Percentiles rank a stretch among this genome's conserved stretches.
These are phyloP conservation scores for Boletus rex-veris DNA, from an alignment of 768 basidiomycete species.

Conservation along the genomic window DNA sequence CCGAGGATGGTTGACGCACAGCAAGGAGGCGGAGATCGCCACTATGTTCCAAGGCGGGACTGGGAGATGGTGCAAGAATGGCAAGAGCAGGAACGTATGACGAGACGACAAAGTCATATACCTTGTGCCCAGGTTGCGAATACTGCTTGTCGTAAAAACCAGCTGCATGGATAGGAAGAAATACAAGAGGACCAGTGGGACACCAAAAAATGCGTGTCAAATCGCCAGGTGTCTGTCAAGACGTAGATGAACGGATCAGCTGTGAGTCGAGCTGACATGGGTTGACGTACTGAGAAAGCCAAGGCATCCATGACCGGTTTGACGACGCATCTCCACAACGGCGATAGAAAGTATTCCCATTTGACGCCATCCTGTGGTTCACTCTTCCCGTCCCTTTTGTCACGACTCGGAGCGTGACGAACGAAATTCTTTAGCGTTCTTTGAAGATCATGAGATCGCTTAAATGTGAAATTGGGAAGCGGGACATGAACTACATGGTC, in stretches of 20 bases:
- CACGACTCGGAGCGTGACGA: neutral
- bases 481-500: neutral
- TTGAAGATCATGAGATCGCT: neutral
- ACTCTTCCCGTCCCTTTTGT: neutral
- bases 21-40: neutral
- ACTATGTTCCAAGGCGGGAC: neutral
- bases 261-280: neutral
- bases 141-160: neutral
- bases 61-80: neutral
- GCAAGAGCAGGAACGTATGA: neutral
- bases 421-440: neutral
- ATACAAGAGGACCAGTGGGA: neutral
- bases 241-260: neutral
- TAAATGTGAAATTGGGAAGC: neutral
- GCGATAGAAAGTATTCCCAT: neutral
- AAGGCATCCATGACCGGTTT: neutral
- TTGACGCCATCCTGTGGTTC: neutral
- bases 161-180: neutral
- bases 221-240: neutral
- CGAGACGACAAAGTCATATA: neutral
- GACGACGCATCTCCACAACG: neutral
- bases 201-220: neutral
- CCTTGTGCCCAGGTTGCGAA: neutral
- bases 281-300: neutral
- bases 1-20: too few species aligned